phyloP scores from a whole-genome alignment of 208 protist species.

The Trichomonas tenax region DNA sequence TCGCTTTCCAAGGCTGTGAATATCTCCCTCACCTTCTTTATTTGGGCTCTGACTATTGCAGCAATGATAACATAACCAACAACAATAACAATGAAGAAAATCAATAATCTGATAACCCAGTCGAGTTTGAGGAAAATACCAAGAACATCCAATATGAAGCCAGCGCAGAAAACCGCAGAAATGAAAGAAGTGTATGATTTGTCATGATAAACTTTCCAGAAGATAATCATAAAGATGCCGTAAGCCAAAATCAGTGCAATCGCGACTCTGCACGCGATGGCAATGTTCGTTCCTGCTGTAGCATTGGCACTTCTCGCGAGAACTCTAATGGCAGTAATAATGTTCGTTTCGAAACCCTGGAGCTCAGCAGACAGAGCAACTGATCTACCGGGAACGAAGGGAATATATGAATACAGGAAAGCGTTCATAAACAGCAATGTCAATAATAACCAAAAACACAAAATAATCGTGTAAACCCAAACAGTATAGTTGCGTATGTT shows the following conservation, averaged over 20 bases:
- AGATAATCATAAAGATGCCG: background rate
- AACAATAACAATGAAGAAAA: background rate
- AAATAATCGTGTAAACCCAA: background rate
- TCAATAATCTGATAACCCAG: background rate
- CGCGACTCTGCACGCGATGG: background rate
- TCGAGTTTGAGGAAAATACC: background rate
- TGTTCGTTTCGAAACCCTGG: background rate
- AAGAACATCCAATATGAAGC: background rate
- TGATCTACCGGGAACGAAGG: background rate
- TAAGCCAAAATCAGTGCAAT: background rate
- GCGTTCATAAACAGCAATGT: background rate
- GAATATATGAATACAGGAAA: background rate
- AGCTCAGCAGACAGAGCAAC: background rate
- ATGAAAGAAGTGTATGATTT: background rate
- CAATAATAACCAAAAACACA: background rate
- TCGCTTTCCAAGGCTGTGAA: background rate
- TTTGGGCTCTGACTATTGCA: background rate
- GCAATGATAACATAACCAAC: background rate
- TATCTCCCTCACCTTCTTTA: background rate
- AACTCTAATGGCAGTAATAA: background rate
- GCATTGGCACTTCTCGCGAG: background rate
- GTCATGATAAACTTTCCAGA: background rate
- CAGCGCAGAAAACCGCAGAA: background rate
- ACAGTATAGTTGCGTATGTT: background rate
- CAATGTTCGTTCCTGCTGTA: background rate